phyloP scores from a whole-genome alignment of 495 filamentous ascomycete genomes.

The Penicillium paradoxum region DNA sequence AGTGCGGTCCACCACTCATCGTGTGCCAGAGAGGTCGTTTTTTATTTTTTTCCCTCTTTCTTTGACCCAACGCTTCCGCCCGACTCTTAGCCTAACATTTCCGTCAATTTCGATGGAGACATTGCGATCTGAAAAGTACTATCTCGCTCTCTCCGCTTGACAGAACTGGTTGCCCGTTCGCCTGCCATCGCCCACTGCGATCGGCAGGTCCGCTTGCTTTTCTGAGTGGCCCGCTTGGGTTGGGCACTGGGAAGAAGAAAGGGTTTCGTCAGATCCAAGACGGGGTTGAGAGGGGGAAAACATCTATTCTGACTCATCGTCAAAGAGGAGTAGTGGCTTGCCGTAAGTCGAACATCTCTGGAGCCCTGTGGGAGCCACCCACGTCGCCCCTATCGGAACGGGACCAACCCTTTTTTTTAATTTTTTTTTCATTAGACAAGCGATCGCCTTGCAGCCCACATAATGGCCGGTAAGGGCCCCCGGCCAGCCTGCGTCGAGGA shows the following conservation, averaged over 20 bases:
- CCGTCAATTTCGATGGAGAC: conserved; percentile 28
- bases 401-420: conserved; percentile 15
- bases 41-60: conserved; percentile 1
- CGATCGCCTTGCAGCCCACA: conserved; percentile 25
- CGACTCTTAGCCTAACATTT: conserved; percentile 19
- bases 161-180: conserved; percentile 7
- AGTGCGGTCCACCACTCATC: conserved; percentile 20
- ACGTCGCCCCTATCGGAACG: conserved; percentile 13
- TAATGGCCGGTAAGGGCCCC: conserved; percentile 35
- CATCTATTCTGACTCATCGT: conserved; percentile 11
- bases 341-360: conserved; percentile 12
- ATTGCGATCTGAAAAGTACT: conserved; percentile 22
- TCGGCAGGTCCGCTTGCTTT: conserved; percentile 26
- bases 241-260: conserved; percentile 10
- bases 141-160: conserved; percentile 23
- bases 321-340: conserved; percentile 10
- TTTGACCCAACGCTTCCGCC: conserved; percentile 21
- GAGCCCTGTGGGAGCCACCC: conserved; percentile 11
- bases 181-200: conserved; percentile 29
- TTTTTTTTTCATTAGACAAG: conserved; percentile 11
- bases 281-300: conserved; percentile 2
- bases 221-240: conserved; percentile 11
- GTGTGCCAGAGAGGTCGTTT: conserved; percentile 5
- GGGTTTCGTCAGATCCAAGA: not conserved
- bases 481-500: conserved; percentile 52